Base-by-base conservation (phyloP, 2,329 filamentous ascomycete genomes). In the Taxawa tesnikishii region DNA sequence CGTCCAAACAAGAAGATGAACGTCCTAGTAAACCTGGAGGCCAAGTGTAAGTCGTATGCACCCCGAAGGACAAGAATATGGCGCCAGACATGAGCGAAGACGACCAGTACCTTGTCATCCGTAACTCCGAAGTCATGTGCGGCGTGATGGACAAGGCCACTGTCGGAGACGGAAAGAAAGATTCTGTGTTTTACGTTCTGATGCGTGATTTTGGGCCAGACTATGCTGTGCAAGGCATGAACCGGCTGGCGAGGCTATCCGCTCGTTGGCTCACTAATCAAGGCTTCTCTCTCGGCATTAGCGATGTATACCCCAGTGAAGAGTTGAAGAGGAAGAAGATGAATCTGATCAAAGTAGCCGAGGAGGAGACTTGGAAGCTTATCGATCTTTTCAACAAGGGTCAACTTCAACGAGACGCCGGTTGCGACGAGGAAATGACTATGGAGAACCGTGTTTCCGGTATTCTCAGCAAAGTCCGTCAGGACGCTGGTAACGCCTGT, bases 61-160 rank as follows among this genome's bases (percentile, higher is more conserved):
- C 62, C 68, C n/a, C 66, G 66, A 3, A 70, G 68, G 2, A n/a
- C n/a, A 62, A 61, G 32, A 58, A 62, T 27, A 74, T 77, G 2
- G 77, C 83, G 41, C 77, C 93, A 61, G 83, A 88, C 47, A 74
- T 81, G 11, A 83, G 90, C 43, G 48, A 56, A 15, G 56, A 62
- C 28, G 90, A 98, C 54, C 77, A 79, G 6, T 96, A 83, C 71
- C 66, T 98, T 7, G 84, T 94, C 10, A 79, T 98, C 40, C 81
- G 88, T 36, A 96, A 98, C 52, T 96, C 88, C 0, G 87, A 94
- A 54, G 77, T 96, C 39, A 93, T 98, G 83, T 96, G 88, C 50
- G 90, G 90, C 39, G 73, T 79, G 38, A 94, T 96, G 85, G 90
- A 98, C 63, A 98, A 98, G 59, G 82, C 83, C 1, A 96, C 87